These are phyloP conservation scores for Symmetrospora coprosmae DNA, from an alignment of 768 basidiomycete species.

Conservation along the genomic window DNA sequence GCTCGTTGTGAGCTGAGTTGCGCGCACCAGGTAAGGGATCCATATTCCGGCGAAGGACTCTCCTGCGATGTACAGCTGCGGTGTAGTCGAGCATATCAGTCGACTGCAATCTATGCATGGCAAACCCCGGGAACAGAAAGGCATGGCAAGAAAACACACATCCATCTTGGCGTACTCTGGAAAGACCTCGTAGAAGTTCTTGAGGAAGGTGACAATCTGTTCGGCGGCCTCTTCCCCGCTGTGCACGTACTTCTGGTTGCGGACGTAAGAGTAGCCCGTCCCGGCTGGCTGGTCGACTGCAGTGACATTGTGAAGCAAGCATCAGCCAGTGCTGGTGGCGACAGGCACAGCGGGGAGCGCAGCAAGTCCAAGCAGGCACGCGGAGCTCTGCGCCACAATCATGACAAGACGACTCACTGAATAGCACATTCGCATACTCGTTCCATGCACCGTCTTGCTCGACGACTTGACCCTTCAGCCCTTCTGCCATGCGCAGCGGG, in stretches of 20 bases:
- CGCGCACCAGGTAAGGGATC: conserved; percentile 94
- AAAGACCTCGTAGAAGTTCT: conserved; percentile 77
- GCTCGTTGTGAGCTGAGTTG: no score
- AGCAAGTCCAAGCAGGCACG: no score
- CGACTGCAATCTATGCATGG: no score
- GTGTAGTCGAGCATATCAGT: background rate
- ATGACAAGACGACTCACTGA: conserved; percentile 23
- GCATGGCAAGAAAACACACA: conserved; percentile 45
- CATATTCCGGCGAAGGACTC: conserved; percentile 97
- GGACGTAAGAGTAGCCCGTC: conserved; percentile 80
- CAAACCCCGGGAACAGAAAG: no score
- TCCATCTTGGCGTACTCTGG: conserved; percentile 72
- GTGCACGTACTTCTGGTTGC: conserved; percentile 70
- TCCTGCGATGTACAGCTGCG: conserved; percentile 82
- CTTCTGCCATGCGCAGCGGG: conserved; percentile 22
- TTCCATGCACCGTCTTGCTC: conserved; percentile 33
- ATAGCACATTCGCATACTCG: conserved; percentile 34
- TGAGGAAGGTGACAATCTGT: conserved; percentile 69
- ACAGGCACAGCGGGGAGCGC: no score
- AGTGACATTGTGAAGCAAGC: background rate
- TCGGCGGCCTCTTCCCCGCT: conserved; percentile 59
- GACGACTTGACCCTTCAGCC: conserved; percentile 2
- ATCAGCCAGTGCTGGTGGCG: background rate
- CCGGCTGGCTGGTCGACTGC: conserved; percentile 95
- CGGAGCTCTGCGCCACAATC: no score